Evolutionary conservation across 768 basidiomycete genomes (phyloP), one percentile per base, ranked within the genome.

Genomic region (Auriculariales sp.): DNA sequence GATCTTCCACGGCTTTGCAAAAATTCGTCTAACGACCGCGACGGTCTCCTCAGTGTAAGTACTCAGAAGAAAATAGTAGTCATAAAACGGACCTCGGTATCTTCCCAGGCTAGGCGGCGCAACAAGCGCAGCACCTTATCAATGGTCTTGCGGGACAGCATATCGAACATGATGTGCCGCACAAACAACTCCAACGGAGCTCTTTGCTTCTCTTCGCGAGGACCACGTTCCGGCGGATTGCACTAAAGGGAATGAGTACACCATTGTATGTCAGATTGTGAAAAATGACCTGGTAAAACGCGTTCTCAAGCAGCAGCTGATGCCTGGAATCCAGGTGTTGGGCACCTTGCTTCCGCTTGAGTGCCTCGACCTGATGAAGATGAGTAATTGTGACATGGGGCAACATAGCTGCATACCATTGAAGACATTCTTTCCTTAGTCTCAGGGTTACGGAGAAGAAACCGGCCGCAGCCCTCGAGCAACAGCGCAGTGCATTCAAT

Each of bases 1-100:
- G 66, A 97, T 77, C 62, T 98, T 98, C 92, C 94, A 95, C 2
- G 94, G 86, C 59, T 95, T 94, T n/a, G 87, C 88, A 68, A 99
- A 99, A 33, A 88, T 78, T 60, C 88, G 87, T 67, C 83, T 80
- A 5, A 98, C 70, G 22, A 75, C 76, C n/a, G 25, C 72, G 72
- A 32, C 75, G 73, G 28, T 84, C n/a, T n/a, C 69, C 66, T 70
- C 36, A 2, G 29, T 59, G 22, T 19, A 65, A n/a, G n/a, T n/a
- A n/a, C n/a, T 14, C 22, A 24, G 10, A 49, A 28, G 10, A 46
- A 3, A 14, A 47, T 3, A 34, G 19, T 11, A 51, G 39, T 48
- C 3, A 9, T 39, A 4, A 35, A 28, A 52, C 61, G 47, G 29
- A 71, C 69, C 51, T 66, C 63, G 4, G 58, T 62, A 61, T 89